A percentile compares a stretch with the other conserved stretches of the same genome.
Evolutionary conservation across 139 green algal species (phyloP).

Genomic region (Closterium sp.): DNA sequence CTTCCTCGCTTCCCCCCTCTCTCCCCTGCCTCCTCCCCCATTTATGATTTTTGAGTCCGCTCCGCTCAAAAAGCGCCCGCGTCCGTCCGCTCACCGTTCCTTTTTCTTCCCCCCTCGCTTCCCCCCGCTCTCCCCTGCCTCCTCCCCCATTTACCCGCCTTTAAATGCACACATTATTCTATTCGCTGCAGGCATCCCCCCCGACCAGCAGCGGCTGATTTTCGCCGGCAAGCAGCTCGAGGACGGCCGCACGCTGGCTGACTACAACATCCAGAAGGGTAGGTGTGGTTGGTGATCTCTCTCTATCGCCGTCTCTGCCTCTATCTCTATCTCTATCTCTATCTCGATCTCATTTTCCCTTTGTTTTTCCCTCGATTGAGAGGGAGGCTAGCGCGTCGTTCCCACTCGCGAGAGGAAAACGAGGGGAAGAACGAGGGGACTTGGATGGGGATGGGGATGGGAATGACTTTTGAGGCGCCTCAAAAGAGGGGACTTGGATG

Average conservation of each 20-base stretch:
- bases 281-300: background rate
- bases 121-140: too few relatives aligned
- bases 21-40: too few relatives aligned
- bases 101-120: background rate
- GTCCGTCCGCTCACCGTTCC: background rate
- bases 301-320: background rate
- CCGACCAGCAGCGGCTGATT: constrained; percentile 55
- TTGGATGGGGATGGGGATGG: too few relatives aligned
- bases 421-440: too few relatives aligned
- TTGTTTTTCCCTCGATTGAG: background rate
- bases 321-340: background rate
- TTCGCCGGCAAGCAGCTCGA: too few relatives aligned
- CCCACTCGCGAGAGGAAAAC: too few relatives aligned
- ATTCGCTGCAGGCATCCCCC: constrained; percentile 43
- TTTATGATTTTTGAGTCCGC: too few relatives aligned
- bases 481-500: too few relatives aligned
- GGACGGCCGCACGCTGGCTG: constrained; percentile 61
- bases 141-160: background rate
- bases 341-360: background rate
- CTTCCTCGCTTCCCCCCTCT: too few relatives aligned
- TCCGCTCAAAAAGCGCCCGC: too few relatives aligned
- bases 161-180: background rate
- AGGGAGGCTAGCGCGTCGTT: too few relatives aligned
- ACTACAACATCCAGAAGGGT: constrained; percentile 98
- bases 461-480: too few relatives aligned